A percentile compares a stretch with the other conserved stretches of the same genome.
These are phyloP conservation scores for Globisporangium alternatum DNA, from an alignment of 352 stramenopile species.

Conservation along the genomic window DNA sequence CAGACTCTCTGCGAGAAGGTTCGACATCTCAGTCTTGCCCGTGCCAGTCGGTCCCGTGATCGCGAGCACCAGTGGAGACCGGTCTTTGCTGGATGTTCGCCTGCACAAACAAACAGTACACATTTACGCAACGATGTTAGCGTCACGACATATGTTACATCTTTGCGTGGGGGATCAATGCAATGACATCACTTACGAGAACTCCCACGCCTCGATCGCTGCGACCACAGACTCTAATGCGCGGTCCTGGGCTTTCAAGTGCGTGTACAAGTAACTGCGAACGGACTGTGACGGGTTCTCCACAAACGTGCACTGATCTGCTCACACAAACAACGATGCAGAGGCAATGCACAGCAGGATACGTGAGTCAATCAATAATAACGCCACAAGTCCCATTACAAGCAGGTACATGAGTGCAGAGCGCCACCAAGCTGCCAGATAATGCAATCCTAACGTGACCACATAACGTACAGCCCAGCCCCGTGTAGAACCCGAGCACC, in stretches of 20 bases:
- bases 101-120: conserved; percentile 17
- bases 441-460: neutral
- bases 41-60: conserved; percentile 88
- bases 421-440: neutral
- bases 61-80: conserved; percentile 81
- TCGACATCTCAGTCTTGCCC: conserved; percentile 89
- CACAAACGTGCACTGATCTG: conserved; percentile 74
- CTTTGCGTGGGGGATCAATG: neutral
- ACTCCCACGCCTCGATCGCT: conserved; percentile 80
- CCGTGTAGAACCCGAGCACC: conserved; percentile 41
- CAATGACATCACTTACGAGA: conserved; percentile 39
- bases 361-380: neutral
- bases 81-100: conserved; percentile 52
- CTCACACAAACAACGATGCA: neutral
- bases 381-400: neutral
- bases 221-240: conserved; percentile 63
- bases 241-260: conserved; percentile 65
- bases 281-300: conserved; percentile 64
- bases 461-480: conserved; percentile 33
- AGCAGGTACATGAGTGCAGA: neutral
- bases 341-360: neutral
- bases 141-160: neutral
- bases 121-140: neutral
- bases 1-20: conserved; percentile 76
- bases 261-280: conserved; percentile 49